These are phyloP conservation scores for Kodamaea plutei DNA, from an alignment of 1,139 yeast species.

Conservation along the genomic window DNA sequence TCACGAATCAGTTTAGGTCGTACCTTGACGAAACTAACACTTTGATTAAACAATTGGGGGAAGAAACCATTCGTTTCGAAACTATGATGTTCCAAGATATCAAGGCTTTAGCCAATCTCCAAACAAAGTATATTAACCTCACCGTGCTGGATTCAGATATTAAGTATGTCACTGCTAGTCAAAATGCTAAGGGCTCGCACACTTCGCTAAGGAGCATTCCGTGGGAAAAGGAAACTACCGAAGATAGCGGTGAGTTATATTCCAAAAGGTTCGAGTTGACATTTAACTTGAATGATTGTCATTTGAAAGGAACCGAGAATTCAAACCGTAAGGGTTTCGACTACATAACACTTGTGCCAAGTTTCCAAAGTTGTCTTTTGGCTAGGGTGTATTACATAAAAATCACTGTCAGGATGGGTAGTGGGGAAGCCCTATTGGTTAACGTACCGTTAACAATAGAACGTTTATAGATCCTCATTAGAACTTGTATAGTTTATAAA, in stretches of 20 bases:
- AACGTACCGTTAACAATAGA: constrained; percentile 36
- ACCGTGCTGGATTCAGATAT: constrained; percentile 16
- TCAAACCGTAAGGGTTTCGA: constrained; percentile 24
- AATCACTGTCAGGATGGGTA: constrained; percentile 25
- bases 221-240: constrained; percentile 19
- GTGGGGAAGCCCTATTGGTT: constrained; percentile 31
- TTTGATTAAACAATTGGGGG: constrained; percentile 32
- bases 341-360: constrained; percentile 46
- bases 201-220: constrained; percentile 20
- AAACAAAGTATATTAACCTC: constrained; percentile 29
- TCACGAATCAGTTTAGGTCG: constrained; percentile 28
- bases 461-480: no score
- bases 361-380: constrained; percentile 53
- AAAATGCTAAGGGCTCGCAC: constrained; percentile 19
- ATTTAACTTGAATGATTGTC: constrained; percentile 24
- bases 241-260: constrained; percentile 15
- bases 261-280: constrained; percentile 26
- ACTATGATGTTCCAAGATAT: constrained; percentile 34
- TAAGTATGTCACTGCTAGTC: constrained; percentile 13
- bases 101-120: constrained; percentile 33
- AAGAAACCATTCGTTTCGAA: constrained; percentile 34
- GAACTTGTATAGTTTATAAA: background rate
- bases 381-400: constrained; percentile 48
- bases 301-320: constrained; percentile 23
- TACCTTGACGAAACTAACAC: constrained; percentile 26